Evolutionary conservation across 805 yeast species (phyloP).

Genomic region (Pichia membranifaciens): DNA sequence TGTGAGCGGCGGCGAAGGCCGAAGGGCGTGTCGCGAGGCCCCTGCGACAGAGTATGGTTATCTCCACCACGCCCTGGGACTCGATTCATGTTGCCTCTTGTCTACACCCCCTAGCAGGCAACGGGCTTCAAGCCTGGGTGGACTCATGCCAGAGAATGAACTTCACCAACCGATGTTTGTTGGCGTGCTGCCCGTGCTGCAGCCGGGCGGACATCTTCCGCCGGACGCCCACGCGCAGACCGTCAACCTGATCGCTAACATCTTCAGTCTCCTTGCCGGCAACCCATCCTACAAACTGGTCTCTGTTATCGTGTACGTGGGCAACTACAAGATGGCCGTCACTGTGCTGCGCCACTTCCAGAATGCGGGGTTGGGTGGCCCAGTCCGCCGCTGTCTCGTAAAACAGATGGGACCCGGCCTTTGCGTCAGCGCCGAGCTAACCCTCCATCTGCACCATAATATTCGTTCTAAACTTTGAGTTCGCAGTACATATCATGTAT

Average conservation of each 20-base stretch:
- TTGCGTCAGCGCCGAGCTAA: conserved; percentile 8
- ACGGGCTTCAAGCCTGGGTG: conserved; percentile 3
- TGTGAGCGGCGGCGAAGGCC: too few species aligned
- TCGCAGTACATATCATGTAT: too few species aligned
- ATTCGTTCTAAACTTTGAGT: too few species aligned
- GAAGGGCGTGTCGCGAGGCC: too few species aligned
- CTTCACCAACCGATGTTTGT: not conserved
- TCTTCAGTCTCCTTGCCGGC: conserved; percentile 1
- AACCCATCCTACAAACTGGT: not conserved
- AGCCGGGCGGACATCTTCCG: not conserved
- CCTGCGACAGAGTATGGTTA: too few species aligned
- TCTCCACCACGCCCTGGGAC: too few species aligned
- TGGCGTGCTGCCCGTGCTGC: conserved; percentile 9
- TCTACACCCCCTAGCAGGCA: too few species aligned
- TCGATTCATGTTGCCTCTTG: too few species aligned
- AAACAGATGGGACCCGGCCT: conserved; percentile 9
- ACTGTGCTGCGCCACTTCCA: conserved; percentile 12
- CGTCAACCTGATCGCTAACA: conserved; percentile 9
- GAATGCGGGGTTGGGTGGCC: conserved; percentile 11
- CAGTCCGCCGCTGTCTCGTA: conserved; percentile 9
- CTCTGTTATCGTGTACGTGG: conserved; percentile 6
- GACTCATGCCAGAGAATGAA: not conserved
- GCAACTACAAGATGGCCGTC: conserved; percentile 10
- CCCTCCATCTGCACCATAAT: not conserved
- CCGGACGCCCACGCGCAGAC: conserved; percentile 7